These are phyloP conservation scores for Aureobasidium sp. DNA, from an alignment of 2,329 filamentous ascomycete species.

Conservation along the genomic window DNA sequence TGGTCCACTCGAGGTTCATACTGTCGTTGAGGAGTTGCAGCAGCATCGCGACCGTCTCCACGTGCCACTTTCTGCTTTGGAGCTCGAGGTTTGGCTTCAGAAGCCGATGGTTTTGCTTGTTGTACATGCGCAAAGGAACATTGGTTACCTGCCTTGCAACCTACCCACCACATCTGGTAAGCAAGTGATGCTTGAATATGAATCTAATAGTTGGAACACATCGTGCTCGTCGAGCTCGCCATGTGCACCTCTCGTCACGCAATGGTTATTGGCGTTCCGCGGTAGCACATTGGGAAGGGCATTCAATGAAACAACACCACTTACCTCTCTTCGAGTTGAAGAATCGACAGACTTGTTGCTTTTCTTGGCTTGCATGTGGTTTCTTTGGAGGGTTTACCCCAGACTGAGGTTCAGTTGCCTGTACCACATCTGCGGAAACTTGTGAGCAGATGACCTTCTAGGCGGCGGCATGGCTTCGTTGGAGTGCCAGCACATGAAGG, in stretches of 20 bases:
- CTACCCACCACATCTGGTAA: slow-evolving; percentile 22
- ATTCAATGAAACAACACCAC: neutral
- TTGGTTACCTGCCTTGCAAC: slow-evolving; percentile 43
- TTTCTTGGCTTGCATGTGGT: neutral
- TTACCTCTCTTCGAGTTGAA: slow-evolving; percentile 32
- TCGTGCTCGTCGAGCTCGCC: no score
- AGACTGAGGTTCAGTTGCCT: slow-evolving; percentile 27
- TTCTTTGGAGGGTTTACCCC: slow-evolving; percentile 17
- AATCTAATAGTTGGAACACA: no score
- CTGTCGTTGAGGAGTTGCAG: slow-evolving; percentile 13
- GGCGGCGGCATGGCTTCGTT: neutral
- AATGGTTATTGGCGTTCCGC: no score
- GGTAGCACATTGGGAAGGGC: no score
- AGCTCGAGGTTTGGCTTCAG: neutral
- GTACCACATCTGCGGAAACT: neutral
- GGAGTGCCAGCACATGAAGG: slow-evolving; percentile 3
- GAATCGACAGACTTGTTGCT: slow-evolving; percentile 28
- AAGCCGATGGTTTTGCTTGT: neutral
- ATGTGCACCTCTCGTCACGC: no score
- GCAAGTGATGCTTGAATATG: neutral
- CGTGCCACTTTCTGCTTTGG: neutral
- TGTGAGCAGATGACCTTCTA: slow-evolving; percentile 10
- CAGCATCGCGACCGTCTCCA: neutral
- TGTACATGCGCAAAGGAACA: slow-evolving; percentile 43
- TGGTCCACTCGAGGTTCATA: slow-evolving; percentile 26